A percentile compares a stretch with the other conserved stretches of the same genome.
Conservation (phyloP, 306 rosid species). For the Delonix regia region DNA sequence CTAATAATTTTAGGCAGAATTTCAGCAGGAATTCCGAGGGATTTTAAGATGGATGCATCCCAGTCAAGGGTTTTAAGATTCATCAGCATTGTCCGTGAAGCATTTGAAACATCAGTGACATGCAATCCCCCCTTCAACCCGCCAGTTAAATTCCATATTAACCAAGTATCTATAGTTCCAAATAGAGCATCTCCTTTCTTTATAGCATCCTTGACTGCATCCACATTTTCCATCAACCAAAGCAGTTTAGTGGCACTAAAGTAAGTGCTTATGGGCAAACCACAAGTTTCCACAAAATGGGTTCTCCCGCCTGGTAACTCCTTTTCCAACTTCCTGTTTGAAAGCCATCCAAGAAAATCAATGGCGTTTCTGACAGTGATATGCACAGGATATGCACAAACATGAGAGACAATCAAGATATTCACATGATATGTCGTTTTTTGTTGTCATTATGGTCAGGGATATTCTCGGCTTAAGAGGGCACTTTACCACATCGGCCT, state of each 20-base stretch:
- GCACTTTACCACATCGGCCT: not conserved
- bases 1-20: constrained; percentile 83
- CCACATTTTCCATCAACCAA: constrained; percentile 86
- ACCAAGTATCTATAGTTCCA: constrained; percentile 92
- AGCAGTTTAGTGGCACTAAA: constrained; percentile 83
- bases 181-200: constrained; percentile 76
- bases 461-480: not conserved
- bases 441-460: not conserved
- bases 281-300: constrained; percentile 81
- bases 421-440: not conserved
- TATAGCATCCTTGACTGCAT: constrained; percentile 62
- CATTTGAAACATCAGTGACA: constrained; percentile 91
- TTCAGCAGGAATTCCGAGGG: constrained; percentile 59
- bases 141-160: constrained; percentile 89
- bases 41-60: constrained; percentile 63
- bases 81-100: constrained; percentile 92
- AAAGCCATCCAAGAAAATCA: not conserved
- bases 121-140: constrained; percentile 80
- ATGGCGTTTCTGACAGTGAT: not conserved
- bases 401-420: not conserved
- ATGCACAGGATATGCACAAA: too few species aligned
- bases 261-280: constrained; percentile 91
- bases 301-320: constrained; percentile 77
- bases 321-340: constrained; percentile 73
- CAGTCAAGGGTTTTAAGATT: constrained; percentile 81